phyloP scores from a whole-genome alignment of 257 asterid species.

The Asclepias syriaca region DNA sequence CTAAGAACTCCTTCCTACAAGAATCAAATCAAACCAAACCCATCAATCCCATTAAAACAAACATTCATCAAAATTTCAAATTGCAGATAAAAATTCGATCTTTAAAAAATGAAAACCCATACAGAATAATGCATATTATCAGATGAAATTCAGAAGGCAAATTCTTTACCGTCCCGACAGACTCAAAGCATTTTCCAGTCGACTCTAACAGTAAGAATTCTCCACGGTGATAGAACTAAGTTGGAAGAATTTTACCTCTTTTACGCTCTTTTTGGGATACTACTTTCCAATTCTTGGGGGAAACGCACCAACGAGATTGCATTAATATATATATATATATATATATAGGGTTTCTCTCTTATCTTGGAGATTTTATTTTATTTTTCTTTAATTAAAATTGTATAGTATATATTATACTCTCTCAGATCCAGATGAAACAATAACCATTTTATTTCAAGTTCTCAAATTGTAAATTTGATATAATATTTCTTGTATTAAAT shows the following conservation, averaged over 20 bases:
- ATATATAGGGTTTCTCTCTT: no score
- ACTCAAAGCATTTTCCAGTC: not conserved
- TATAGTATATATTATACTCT: no score
- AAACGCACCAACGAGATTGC: not conserved
- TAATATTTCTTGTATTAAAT: not conserved
- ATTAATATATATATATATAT: no score
- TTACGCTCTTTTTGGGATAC: not conserved
- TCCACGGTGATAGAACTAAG: not conserved
- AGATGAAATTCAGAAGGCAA: not conserved
- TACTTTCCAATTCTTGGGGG: not conserved
- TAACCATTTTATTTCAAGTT: not conserved
- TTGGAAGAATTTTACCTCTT: no score
- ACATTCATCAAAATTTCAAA: no score
- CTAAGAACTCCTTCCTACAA: conserved; percentile 8
- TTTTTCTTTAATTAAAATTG: no score
- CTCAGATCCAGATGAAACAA: not conserved
- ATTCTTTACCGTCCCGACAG: not conserved
- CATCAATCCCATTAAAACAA: not conserved
- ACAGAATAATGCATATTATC: not conserved
- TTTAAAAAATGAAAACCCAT: not conserved
- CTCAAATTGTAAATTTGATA: not conserved
- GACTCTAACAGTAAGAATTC: not conserved
- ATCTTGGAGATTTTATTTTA: no score
- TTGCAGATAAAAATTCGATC: not conserved
- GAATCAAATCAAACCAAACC: not conserved